phyloP scores from a whole-genome alignment of 495 filamentous ascomycete genomes.

The Xylaria grammica region DNA sequence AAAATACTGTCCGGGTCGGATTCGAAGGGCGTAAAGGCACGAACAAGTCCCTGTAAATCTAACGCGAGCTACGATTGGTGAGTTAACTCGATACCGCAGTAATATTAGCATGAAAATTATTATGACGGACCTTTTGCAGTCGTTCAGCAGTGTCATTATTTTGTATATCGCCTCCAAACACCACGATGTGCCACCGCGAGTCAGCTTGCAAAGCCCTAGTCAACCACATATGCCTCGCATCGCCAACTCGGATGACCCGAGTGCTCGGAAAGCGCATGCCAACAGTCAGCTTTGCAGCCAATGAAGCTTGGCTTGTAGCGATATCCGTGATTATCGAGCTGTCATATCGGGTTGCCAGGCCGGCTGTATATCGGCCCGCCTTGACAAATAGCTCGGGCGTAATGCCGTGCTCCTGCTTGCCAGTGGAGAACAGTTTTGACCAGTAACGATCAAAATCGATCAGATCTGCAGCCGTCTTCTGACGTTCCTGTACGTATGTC shows the following conservation, averaged over 20 bases:
- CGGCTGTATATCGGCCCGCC: conserved; percentile 68
- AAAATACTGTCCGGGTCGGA: conserved; percentile 63
- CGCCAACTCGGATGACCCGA: conserved; percentile 61
- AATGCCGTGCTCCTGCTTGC: conserved; percentile 43
- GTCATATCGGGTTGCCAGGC: conserved; percentile 63
- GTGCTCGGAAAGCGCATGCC: conserved; percentile 65
- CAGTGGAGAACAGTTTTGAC: conserved; percentile 62
- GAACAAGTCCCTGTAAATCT: conserved; percentile 41
- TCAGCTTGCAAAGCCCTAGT: conserved; percentile 56
- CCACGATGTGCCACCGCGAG: conserved; percentile 64
- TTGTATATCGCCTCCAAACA: conserved; percentile 62
- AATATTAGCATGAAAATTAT: neutral
- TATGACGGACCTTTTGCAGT: conserved; percentile 50
- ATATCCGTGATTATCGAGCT: conserved; percentile 52
- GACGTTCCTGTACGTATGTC: conserved; percentile 73
- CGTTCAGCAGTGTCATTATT: conserved; percentile 34
- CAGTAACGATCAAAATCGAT: conserved; percentile 77
- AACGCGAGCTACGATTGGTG: conserved; percentile 32
- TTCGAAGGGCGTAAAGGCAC: conserved; percentile 50
- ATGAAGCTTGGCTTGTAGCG: conserved; percentile 22
- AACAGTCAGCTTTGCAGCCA: conserved; percentile 51
- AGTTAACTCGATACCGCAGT: conserved; percentile 3
- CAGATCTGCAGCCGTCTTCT: conserved; percentile 70
- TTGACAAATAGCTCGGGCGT: conserved; percentile 65
- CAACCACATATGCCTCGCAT: conserved; percentile 62